Base-by-base conservation (phyloP, 352 stramenopile genomes). In the Globisporangium paddicum region DNA sequence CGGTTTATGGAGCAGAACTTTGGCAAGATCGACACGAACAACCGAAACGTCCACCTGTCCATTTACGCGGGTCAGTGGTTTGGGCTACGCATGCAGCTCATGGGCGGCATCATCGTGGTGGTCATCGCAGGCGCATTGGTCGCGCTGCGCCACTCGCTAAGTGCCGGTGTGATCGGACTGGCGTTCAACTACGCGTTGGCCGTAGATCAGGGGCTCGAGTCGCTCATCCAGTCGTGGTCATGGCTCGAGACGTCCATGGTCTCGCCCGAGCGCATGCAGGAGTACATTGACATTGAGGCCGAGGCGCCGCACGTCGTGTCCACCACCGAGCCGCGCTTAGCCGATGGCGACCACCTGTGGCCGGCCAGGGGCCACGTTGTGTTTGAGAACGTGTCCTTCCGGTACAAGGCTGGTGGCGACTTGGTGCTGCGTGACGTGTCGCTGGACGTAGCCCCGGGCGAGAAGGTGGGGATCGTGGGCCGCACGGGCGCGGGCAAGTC, bases 141-240 rank as follows among this genome's bases (percentile, higher is more conserved):
- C 18, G 28, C 62, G 10, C 40, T 89, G 46, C 78, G 69, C 40
- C 34, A 75, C 34, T 62, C 61, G 3, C 51, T 89, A 41, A 83
- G 70, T 19, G 69, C 86, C 14, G 87, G 90, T 2, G 44, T 98
- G n/a, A 72, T 89, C 16, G 91, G 77, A 3, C 60, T 98, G 16
- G 68, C 96, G 2, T 90, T 98, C 54, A 86, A 86, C 18, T 98
- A 95, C 72, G 77, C 75, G 25, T 67, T 90, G 3, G 89, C 87
- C 40, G 82, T 98, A 18, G 87, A 89, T n/a, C 84, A 80, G 55
- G 95, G 38, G 63, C 84, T 62, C 83, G 85, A 55, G 62, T 90
- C 49, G 63, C 85, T 69, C 2, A 55, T 64, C 32, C 44, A 45
- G 44, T 49, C 11, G 11, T 72, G 62, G 64, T 73, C 58, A 14